Evolutionary conservation across 768 basidiomycete species (phyloP).

Genomic region (Xerocomellus amylosporus): DNA sequence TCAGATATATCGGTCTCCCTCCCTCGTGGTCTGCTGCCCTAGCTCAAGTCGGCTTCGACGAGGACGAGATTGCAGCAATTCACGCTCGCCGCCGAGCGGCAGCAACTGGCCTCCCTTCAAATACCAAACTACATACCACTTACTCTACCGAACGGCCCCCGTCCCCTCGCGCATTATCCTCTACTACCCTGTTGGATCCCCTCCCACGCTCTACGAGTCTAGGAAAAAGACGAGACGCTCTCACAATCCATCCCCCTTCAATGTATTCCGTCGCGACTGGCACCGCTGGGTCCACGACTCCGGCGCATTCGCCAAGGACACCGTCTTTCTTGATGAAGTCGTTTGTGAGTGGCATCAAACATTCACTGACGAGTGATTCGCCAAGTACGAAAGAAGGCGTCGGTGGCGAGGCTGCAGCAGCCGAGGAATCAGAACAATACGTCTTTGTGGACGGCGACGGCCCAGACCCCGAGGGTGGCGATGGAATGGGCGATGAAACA

Average conservation of each 20-base stretch:
- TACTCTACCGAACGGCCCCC: conserved; percentile 7
- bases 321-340: conserved; percentile 25
- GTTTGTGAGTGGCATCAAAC: conserved; percentile 20
- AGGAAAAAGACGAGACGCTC: conserved; percentile 1
- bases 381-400: conserved; percentile 5
- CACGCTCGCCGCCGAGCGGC: conserved; percentile 38
- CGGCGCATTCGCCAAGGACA: conserved; percentile 14
- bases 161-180: conserved; percentile 19
- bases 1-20: conserved; percentile 61
- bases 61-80: conserved; percentile 67
- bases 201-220: conserved; percentile 27
- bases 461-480: not conserved
- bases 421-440: conserved; percentile 23
- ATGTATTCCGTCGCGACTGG: conserved; percentile 10
- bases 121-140: not conserved
- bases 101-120: conserved; percentile 3
- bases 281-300: not conserved
- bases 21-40: conserved; percentile 71
- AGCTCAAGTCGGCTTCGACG: conserved; percentile 56
- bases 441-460: conserved; percentile 25
- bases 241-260: conserved; percentile 14
- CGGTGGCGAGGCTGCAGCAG: not conserved
- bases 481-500: conserved; percentile 16
- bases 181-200: conserved; percentile 19
- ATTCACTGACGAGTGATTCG: conserved; percentile 16